Evolutionary conservation across 2,329 filamentous ascomycete species (phyloP).

Genomic region (Delphinella strobiligena): DNA sequence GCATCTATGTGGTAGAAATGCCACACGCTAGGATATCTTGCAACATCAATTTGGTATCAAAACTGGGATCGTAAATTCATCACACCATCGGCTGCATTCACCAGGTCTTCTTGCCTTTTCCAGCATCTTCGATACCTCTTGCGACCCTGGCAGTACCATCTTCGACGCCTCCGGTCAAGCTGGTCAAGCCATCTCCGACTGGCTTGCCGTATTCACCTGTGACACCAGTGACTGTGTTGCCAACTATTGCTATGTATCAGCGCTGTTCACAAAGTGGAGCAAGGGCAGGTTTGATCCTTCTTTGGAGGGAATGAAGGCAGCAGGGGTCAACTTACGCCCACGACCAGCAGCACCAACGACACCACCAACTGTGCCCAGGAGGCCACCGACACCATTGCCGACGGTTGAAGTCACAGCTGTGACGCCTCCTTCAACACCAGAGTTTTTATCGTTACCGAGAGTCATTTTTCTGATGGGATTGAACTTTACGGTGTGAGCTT

Average conservation of each 20-base stretch:
- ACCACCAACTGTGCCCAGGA: conserved; percentile 41
- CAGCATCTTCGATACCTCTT: conserved; percentile 34
- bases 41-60: too few species aligned
- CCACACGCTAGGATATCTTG: too few species aligned
- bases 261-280: too few species aligned
- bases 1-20: too few species aligned
- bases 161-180: conserved; percentile 33
- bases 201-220: conserved; percentile 28
- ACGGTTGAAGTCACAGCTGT: conserved; percentile 45
- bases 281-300: too few species aligned
- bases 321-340: conserved; percentile 13
- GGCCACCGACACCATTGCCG: conserved; percentile 43
- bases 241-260: conserved; percentile 19
- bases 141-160: conserved; percentile 30
- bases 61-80: too few species aligned
- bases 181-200: conserved; percentile 30
- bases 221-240: conserved; percentile 33
- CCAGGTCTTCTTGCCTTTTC: conserved; percentile 35
- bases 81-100: too few species aligned
- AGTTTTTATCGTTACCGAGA: conserved; percentile 22
- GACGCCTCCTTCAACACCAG: conserved; percentile 38
- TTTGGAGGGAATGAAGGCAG: not conserved
- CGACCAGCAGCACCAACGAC: conserved; percentile 36
- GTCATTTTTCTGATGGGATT: not conserved
- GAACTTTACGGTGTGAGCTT: too few species aligned